Conservation (phyloP, 2,329 filamentous ascomycete species). For the Zymoseptoria tritici region DNA sequence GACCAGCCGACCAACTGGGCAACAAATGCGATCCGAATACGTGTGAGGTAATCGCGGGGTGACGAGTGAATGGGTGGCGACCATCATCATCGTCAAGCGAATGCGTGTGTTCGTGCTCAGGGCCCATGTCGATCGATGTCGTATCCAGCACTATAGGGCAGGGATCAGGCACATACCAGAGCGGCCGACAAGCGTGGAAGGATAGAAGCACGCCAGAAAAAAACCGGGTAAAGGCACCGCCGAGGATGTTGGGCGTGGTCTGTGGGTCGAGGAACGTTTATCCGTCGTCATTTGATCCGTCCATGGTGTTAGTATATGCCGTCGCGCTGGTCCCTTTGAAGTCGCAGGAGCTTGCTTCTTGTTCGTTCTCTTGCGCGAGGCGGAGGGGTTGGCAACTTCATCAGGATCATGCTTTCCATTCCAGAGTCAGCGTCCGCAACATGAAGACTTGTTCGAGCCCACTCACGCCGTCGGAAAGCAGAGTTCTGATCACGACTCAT, state of each 20-base stretch:
- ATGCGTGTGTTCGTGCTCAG: background rate
- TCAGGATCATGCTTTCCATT: background rate
- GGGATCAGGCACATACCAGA: constrained; percentile 2
- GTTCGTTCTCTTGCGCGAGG: background rate
- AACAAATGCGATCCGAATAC: background rate
- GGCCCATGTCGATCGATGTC: constrained; percentile 11
- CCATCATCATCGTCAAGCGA: background rate
- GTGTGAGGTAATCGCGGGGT: background rate
- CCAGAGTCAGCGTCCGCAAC: background rate
- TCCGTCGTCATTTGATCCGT: background rate
- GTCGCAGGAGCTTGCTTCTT: background rate
- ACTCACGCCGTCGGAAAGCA: background rate
- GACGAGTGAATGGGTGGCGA: background rate
- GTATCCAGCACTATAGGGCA: constrained; percentile 9
- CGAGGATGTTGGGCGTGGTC: background rate
- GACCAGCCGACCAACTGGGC: background rate
- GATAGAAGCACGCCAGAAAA: background rate
- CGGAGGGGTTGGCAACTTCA: background rate
- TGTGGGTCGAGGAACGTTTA: background rate
- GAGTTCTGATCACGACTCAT: background rate
- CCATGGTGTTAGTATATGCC: background rate
- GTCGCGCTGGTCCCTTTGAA: background rate
- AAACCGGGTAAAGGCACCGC: background rate
- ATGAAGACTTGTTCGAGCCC: background rate
- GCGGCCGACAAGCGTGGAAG: background rate